Percentiles rank a stretch among this genome's conserved stretches.
These are phyloP conservation scores for Solanum piurae DNA, from an alignment of 257 asterid species.

Conservation along the genomic window DNA sequence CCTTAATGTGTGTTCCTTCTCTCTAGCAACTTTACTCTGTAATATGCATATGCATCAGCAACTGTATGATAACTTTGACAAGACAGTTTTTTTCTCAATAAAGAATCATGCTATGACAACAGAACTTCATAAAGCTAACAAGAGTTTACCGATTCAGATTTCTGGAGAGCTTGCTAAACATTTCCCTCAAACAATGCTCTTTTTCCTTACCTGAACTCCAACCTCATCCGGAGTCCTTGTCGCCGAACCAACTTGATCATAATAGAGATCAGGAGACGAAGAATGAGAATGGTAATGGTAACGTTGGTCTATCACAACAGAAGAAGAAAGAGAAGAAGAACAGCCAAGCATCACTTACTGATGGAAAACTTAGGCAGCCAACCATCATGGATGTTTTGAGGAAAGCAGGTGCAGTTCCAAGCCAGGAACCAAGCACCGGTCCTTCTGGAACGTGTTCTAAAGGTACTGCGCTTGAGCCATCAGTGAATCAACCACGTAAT, in stretches of 20 bases:
- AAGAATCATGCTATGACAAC: constrained; percentile 4
- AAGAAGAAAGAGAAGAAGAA: constrained; percentile 32
- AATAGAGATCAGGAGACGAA: constrained; percentile 41
- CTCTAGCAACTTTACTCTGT: neutral
- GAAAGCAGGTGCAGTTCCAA: constrained; percentile 46
- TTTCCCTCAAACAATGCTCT: constrained; percentile 42
- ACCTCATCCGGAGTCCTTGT: constrained; percentile 36
- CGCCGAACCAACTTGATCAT: constrained; percentile 25
- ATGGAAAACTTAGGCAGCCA: constrained; percentile 59
- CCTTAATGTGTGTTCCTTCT: neutral
- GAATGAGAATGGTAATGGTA: constrained; percentile 33
- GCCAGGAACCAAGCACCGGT: constrained; percentile 40
- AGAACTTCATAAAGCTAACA: constrained; percentile 11
- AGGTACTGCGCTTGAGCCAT: constrained; percentile 24
- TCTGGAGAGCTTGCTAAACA: constrained; percentile 59
- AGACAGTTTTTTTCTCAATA: neutral
- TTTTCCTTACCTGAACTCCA: constrained; percentile 55
- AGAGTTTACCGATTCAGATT: constrained; percentile 36
- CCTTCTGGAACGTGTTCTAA: constrained; percentile 22
- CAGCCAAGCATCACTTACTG: constrained; percentile 29
- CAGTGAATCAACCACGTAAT: constrained; percentile 26
- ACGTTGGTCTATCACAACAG: constrained; percentile 24
- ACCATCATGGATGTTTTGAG: constrained; percentile 47
- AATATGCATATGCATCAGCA: neutral
- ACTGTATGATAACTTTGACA: neutral